Conservation (phyloP, 805 yeast genomes). For the Candida ortonii region DNA sequence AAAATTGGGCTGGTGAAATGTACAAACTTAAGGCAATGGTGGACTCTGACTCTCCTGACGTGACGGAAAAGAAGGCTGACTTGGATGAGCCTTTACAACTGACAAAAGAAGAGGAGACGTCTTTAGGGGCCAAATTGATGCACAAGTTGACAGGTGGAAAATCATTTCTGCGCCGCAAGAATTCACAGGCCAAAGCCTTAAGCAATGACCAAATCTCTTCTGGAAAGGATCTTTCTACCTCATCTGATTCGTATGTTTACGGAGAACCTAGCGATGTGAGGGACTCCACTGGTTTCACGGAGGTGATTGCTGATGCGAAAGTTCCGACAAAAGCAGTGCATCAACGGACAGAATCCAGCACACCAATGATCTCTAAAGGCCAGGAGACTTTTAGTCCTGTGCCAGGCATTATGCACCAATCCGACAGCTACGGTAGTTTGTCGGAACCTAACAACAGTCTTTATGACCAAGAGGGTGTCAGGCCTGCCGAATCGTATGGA, state of each 20-base stretch:
- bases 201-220: slow-evolving; percentile 1
- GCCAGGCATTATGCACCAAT: slow-evolving; percentile 9
- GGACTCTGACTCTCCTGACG: slow-evolving; percentile 23
- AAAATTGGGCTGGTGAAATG: slow-evolving; percentile 71
- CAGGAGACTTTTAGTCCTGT: slow-evolving; percentile 8
- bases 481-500: slow-evolving; percentile 15
- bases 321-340: slow-evolving; percentile 9
- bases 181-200: slow-evolving; percentile 10
- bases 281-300: slow-evolving; percentile 1
- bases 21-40: slow-evolving; percentile 41
- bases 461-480: slow-evolving; percentile 10
- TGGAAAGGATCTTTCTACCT: slow-evolving; percentile 5
- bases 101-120: slow-evolving; percentile 33
- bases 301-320: not conserved
- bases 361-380: slow-evolving; percentile 17
- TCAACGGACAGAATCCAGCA: slow-evolving; percentile 19
- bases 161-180: slow-evolving; percentile 30
- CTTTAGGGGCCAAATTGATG: slow-evolving; percentile 42
- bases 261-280: slow-evolving; percentile 3
- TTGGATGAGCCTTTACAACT: slow-evolving; percentile 30
- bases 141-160: slow-evolving; percentile 44
- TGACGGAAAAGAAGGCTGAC: slow-evolving; percentile 17
- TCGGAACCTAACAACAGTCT: slow-evolving; percentile 10
- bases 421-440: slow-evolving; percentile 9
- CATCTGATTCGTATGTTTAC: slow-evolving; percentile 4